A percentile compares a stretch with the other conserved stretches of the same genome.
Conservation (phyloP, 2,329 filamentous ascomycete species). For the Hypocrella siamensis region DNA sequence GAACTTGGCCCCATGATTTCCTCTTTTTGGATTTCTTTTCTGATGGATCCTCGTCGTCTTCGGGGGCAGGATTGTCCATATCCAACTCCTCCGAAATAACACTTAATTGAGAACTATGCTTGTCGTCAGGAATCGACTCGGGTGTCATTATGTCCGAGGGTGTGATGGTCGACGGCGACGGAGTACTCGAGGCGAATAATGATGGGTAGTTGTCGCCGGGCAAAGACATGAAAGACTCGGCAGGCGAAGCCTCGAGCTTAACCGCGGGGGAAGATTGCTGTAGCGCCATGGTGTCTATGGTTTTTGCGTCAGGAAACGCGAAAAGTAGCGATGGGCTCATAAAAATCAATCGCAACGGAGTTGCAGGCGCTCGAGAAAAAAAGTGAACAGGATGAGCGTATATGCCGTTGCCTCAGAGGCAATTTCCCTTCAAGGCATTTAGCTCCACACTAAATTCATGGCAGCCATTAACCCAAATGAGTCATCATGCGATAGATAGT, state of each 20-base stretch:
- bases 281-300: constrained; percentile 17
- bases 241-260: constrained; percentile 38
- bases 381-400: no score
- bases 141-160: constrained; percentile 35
- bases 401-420: no score
- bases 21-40: constrained; percentile 84
- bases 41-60: constrained; percentile 7
- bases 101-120: constrained; percentile 9
- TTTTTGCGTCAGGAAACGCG: neutral
- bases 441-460: no score
- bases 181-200: constrained; percentile 24
- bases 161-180: constrained; percentile 21
- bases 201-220: constrained; percentile 33
- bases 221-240: constrained; percentile 37
- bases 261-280: constrained; percentile 25
- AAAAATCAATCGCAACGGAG: constrained; percentile 3
- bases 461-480: no score
- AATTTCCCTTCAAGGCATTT: no score
- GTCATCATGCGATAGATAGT: constrained; percentile 5
- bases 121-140: constrained; percentile 20
- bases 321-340: neutral
- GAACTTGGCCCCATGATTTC: constrained; percentile 96
- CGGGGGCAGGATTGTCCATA: constrained; percentile 2
- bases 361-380: no score
- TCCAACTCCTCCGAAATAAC: constrained; percentile 11